Conservation (phyloP, 2,329 filamentous ascomycete species). For the Aspergillus bombycis region DNA sequence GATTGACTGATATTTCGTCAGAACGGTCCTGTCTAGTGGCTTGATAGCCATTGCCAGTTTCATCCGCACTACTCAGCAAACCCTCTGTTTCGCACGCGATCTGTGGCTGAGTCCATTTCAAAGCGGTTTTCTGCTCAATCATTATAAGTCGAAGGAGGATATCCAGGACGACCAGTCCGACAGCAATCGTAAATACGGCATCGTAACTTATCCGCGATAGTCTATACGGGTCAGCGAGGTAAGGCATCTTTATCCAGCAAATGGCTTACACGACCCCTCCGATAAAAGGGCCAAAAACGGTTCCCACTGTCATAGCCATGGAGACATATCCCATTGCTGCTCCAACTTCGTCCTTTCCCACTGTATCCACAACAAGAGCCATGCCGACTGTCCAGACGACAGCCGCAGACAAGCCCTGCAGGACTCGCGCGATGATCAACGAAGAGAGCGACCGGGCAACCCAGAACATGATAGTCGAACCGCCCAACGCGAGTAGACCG, state of each 20-base stretch:
- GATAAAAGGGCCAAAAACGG: conserved; percentile 59
- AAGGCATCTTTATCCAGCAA: background rate
- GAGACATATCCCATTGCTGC: conserved; percentile 59
- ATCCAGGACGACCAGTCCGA: conserved; percentile 60
- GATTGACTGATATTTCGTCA: background rate
- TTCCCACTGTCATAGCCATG: conserved; percentile 60
- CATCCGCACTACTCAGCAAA: conserved; percentile 1
- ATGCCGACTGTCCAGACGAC: conserved; percentile 65
- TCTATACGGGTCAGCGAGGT: conserved; percentile 13
- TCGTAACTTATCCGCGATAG: conserved; percentile 32
- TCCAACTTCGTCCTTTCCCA: conserved; percentile 60
- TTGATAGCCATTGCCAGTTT: background rate
- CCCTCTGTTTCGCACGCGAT: conserved; percentile 13
- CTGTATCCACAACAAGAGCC: conserved; percentile 62
- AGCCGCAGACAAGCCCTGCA: conserved; percentile 61
- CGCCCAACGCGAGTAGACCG: conserved; percentile 56
- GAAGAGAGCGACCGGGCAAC: conserved; percentile 52
- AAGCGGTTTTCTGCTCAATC: conserved; percentile 50
- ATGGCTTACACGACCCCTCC: conserved; percentile 60
- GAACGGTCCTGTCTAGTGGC: background rate
- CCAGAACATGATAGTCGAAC: conserved; percentile 59
- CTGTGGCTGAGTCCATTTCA: conserved; percentile 16
- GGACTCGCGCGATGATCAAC: conserved; percentile 54
- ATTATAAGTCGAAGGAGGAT: conserved; percentile 63
- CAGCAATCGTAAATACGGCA: conserved; percentile 35